phyloP scores from a whole-genome alignment of 164 flowering plant species.

The Liriodendron chinense region DNA sequence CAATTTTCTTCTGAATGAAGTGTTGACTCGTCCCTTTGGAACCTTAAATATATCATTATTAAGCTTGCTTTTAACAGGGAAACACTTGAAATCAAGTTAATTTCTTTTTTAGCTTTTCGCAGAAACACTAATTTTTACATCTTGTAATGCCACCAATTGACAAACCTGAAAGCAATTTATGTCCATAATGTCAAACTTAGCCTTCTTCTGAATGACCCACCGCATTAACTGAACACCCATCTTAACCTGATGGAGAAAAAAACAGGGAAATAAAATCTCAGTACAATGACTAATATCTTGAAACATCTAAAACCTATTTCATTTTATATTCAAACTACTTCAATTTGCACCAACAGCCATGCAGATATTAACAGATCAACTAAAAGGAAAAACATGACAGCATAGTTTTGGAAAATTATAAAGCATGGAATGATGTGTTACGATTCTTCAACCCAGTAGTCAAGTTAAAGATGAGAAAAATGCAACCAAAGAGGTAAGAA shows the following conservation, averaged over 20 bases:
- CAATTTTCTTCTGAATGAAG: no score
- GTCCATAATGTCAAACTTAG: conserved; percentile 86
- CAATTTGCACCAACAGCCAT: background rate
- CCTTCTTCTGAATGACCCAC: conserved; percentile 77
- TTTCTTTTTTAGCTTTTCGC: no score
- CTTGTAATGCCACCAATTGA: conserved; percentile 1
- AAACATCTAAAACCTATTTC: background rate
- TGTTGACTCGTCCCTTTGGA: no score
- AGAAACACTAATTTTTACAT: background rate
- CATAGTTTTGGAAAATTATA: background rate
- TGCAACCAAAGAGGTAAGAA: background rate
- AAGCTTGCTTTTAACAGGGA: no score
- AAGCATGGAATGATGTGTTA: background rate
- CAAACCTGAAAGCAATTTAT: conserved; percentile 78
- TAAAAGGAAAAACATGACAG: background rate
- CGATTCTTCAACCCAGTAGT: background rate
- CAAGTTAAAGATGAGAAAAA: background rate
- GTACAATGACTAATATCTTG: background rate
- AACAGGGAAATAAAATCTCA: background rate
- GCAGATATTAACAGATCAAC: background rate
- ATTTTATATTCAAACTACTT: background rate
- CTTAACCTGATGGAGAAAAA: conserved; percentile 51
- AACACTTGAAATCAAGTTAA: no score
- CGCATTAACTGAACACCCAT: conserved; percentile 94
- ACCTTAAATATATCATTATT: no score